These are phyloP conservation scores for Plantago elongata DNA, from an alignment of 257 asterid genomes.

Conservation along the genomic window DNA sequence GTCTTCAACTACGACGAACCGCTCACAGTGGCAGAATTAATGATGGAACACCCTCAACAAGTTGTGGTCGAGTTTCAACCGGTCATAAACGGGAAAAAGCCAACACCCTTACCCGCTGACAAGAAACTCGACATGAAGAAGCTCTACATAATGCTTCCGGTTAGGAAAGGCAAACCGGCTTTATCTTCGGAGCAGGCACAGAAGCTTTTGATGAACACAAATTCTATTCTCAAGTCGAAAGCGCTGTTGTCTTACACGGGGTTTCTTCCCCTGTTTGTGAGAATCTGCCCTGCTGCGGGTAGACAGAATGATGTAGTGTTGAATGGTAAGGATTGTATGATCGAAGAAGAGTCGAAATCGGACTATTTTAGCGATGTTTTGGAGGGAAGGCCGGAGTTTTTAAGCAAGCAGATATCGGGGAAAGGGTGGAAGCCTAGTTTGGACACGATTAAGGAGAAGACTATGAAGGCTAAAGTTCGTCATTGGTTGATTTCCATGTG, in stretches of 20 bases:
- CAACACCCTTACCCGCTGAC: slow-evolving; percentile 70
- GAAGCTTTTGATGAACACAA: slow-evolving; percentile 29
- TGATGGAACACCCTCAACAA: slow-evolving; percentile 74
- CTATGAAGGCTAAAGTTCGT: slow-evolving; percentile 37
- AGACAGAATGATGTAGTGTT: slow-evolving; percentile 23
- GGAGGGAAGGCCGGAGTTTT: slow-evolving; percentile 66
- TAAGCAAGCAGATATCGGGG: slow-evolving; percentile 69
- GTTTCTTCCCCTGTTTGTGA: slow-evolving; percentile 52
- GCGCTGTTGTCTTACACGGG: slow-evolving; percentile 40
- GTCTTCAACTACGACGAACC: slow-evolving; percentile 46
- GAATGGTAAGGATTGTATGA: slow-evolving; percentile 11
- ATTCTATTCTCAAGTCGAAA: slow-evolving; percentile 36
- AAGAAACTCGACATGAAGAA: slow-evolving; percentile 52
- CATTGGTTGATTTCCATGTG: slow-evolving; percentile 44
- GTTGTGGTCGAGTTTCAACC: slow-evolving; percentile 60
- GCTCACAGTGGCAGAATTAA: slow-evolving; percentile 74
- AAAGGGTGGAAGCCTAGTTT: slow-evolving; percentile 91
- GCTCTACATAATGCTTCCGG: slow-evolving; percentile 59
- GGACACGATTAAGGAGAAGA: slow-evolving; percentile 71
- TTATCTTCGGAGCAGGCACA: slow-evolving; percentile 53
- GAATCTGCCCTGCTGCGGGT: slow-evolving; percentile 34
- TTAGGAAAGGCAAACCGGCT: slow-evolving; percentile 47
- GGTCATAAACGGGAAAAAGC: slow-evolving; percentile 24
- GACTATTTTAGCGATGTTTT: slow-evolving; percentile 44
- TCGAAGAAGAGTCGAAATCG: slow-evolving; percentile 14